Evolutionary conservation across 495 filamentous ascomycete species (phyloP), one percentile per base, ranked within the genome.

Genomic region (Penicillium longicatenatum): DNA sequence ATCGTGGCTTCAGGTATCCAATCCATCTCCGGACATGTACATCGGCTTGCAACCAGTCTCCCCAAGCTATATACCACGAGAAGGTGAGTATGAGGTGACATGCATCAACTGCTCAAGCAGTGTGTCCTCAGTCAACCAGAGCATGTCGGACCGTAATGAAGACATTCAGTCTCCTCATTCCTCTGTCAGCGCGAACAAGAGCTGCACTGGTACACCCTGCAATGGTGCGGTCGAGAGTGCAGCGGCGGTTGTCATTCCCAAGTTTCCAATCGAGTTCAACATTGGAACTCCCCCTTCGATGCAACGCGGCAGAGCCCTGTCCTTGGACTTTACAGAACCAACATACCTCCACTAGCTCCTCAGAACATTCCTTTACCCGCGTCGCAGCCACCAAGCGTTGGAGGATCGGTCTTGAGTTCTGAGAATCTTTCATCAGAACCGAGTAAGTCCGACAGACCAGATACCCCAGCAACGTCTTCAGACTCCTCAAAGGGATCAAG

Each of bases 1-100:
- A 4, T 30, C 52, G 3, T 78, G 75, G 75, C 49, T 78, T 12
- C 57, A 69, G 19, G 24, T 78, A 19, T 62, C 65, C 46, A 54
- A 62, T 49, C 64, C 52, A 51, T 52, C 65, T 10, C 65, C 61
- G 30, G 55, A 63, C 11, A 50, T 69, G 33, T 61, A 47, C 37
- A 37, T 53, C 20, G 43, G 48, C 3, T 62, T 75, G 63, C 52
- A 66, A 11, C 67, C 68, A 20, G 72, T 56, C 3, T 66, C 63
- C 12, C 51, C 52, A 42, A 65, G 21, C 22, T 51, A 19, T 7
- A 64, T 70, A 3, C 68, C 67, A 9, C 73, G 75, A 3, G 57
- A 64, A 10, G 73, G 71, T 2, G 73, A 76, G 39, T 78, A 73
- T 58, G 69, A 78, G 17, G 66, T 75, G 20, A 54, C 74, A 24